These are phyloP conservation scores for Tuber microsphaerosporum DNA, from an alignment of 495 filamentous ascomycete species.

Conservation along the genomic window DNA sequence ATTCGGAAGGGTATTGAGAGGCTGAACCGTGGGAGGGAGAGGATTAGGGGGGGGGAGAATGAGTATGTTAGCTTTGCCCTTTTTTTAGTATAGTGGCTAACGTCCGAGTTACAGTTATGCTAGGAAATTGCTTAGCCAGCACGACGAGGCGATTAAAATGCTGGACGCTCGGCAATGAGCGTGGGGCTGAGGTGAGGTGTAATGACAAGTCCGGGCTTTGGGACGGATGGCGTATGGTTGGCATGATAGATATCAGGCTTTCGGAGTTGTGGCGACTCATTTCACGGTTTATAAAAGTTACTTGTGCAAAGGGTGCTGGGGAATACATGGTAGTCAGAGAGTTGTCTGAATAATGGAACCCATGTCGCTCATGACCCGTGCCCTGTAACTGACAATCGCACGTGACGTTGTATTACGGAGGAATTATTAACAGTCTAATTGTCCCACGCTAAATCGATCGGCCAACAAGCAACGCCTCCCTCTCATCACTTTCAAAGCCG, in stretches of 20 bases:
- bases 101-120: slow-evolving; percentile 16
- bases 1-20: slow-evolving; percentile 61
- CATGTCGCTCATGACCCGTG: too few species aligned
- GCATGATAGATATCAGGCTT: background rate
- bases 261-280: background rate
- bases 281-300: background rate
- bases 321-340: too few species aligned
- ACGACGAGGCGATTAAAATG: slow-evolving; percentile 21
- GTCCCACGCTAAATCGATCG: too few species aligned
- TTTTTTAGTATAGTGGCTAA: background rate
- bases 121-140: slow-evolving; percentile 18
- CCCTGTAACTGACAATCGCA: too few species aligned
- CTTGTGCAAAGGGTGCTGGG: background rate
- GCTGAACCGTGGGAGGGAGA: slow-evolving; percentile 52
- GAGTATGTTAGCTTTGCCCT: slow-evolving; percentile 40
- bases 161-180: slow-evolving; percentile 4
- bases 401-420: too few species aligned
- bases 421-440: too few species aligned
- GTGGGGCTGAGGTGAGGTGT: background rate
- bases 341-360: too few species aligned
- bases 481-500: too few species aligned
- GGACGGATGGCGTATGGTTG: background rate
- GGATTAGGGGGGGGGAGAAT: slow-evolving; percentile 53
- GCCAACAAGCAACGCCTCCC: too few species aligned
- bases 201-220: background rate